Evolutionary conservation across 345 rosid genomes (phyloP).

Genomic region (Lepidium africanum): DNA sequence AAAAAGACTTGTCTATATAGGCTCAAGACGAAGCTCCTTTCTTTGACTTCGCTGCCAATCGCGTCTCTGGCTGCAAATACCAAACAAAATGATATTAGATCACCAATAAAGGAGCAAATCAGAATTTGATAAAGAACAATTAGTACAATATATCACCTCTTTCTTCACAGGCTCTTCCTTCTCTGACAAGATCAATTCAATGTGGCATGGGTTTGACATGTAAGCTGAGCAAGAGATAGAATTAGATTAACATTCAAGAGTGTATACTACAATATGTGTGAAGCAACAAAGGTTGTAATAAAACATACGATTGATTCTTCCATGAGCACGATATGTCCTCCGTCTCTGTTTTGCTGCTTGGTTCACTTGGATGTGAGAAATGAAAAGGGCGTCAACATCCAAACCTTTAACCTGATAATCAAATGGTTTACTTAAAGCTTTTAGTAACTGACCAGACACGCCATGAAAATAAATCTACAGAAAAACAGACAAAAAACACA

Average conservation of each 20-base stretch:
- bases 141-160: slow-evolving; percentile 47
- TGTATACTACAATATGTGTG: background rate
- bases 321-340: slow-evolving; percentile 90
- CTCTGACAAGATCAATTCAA: slow-evolving; percentile 79
- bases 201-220: slow-evolving; percentile 98
- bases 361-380: slow-evolving; percentile 92
- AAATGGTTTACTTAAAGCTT: background rate
- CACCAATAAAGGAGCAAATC: background rate
- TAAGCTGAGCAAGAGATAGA: slow-evolving; percentile 46
- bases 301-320: slow-evolving; percentile 89
- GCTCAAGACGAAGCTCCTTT: slow-evolving; percentile 25
- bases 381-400: slow-evolving; percentile 79
- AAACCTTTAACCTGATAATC: slow-evolving; percentile 74
- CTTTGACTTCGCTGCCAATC: slow-evolving; percentile 72
- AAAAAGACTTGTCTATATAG: background rate
- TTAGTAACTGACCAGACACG: background rate
- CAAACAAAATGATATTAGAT: background rate
- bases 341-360: slow-evolving; percentile 97
- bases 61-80: slow-evolving; percentile 68
- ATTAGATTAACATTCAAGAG: background rate
- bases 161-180: slow-evolving; percentile 92
- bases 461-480: background rate
- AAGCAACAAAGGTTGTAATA: background rate
- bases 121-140: background rate
- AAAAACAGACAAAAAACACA: too few species aligned